Evolutionary conservation across 139 green algal genomes (phyloP).

Genomic region (Coelastrella sp.): DNA sequence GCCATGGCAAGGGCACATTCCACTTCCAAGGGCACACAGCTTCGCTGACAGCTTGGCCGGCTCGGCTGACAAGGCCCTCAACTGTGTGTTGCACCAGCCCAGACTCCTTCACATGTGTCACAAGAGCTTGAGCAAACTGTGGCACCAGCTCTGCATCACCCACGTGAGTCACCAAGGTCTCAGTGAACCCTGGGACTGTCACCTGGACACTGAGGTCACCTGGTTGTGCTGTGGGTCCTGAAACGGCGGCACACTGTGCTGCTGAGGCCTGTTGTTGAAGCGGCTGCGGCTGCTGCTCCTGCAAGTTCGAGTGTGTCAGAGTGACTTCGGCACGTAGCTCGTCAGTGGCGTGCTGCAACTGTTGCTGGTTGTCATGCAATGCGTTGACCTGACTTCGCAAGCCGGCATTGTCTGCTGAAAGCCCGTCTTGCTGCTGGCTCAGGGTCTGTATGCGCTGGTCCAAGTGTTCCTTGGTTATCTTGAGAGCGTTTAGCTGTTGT

Average conservation of each 20-base stretch:
- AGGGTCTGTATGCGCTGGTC: neutral
- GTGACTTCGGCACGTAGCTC: neutral
- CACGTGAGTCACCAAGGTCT: neutral
- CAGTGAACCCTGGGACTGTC: constrained; percentile 39
- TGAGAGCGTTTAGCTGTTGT: neutral
- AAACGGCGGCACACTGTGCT: neutral
- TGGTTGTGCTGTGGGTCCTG: neutral
- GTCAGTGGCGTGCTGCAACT: constrained; percentile 16
- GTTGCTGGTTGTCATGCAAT: neutral
- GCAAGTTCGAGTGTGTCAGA: neutral
- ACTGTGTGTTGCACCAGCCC: constrained; percentile 22
- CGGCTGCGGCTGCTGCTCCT: constrained; percentile 37
- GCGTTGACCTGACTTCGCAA: neutral
- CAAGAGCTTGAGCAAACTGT: constrained; percentile 11
- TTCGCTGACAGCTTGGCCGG: neutral
- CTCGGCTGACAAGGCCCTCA: neutral
- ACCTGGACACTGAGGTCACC: constrained; percentile 37
- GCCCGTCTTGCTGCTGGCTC: neutral
- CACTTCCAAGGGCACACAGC: constrained; percentile 41
- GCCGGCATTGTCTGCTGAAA: neutral
- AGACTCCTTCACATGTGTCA: constrained; percentile 19
- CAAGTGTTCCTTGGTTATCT: constrained; percentile 15
- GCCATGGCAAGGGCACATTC: neutral
- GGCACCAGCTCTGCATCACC: constrained; percentile 29
- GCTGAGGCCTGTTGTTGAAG: constrained; percentile 15